A percentile compares a stretch with the other conserved stretches of the same genome.
Evolutionary conservation across 1,139 yeast species (phyloP).

Genomic region (Hyphopichia khmerensis): DNA sequence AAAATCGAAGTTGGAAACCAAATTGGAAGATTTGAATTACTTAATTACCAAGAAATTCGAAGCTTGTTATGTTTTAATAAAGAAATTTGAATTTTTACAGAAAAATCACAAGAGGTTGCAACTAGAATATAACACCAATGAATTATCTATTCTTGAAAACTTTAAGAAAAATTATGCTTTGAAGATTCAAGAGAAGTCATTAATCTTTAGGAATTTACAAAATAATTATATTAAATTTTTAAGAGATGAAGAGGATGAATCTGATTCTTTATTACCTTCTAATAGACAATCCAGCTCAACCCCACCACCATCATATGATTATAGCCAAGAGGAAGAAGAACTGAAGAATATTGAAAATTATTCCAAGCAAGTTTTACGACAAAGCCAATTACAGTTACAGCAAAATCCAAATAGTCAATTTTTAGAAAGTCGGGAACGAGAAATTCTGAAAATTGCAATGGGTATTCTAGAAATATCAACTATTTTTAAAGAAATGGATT

Average conservation of each 20-base stretch:
- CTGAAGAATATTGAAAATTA: constrained; percentile 42
- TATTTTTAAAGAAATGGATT: constrained; percentile 90
- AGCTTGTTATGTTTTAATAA: constrained; percentile 71
- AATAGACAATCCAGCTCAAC: constrained; percentile 6
- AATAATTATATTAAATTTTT: constrained; percentile 80
- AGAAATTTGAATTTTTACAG: constrained; percentile 58
- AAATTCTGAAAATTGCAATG: constrained; percentile 86
- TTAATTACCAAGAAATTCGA: constrained; percentile 73
- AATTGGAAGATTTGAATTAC: constrained; percentile 74
- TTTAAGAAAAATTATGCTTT: constrained; percentile 83
- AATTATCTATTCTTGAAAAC: constrained; percentile 68
- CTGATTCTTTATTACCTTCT: constrained; percentile 18
- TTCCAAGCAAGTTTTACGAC: constrained; percentile 41
- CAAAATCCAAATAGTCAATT: constrained; percentile 34
- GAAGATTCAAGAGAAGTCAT: constrained; percentile 74
- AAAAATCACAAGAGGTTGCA: constrained; percentile 33
- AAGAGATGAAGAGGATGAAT: constrained; percentile 65
- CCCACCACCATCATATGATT: constrained; percentile 13
- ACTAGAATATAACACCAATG: constrained; percentile 43
- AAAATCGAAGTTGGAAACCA: constrained; percentile 59
- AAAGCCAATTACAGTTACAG: constrained; percentile 45
- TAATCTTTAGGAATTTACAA: constrained; percentile 81
- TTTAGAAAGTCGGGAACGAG: constrained; percentile 77
- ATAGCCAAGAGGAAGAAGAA: constrained; percentile 44
- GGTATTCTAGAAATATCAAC: constrained; percentile 92